Evolutionary conservation across 345 rosid species (phyloP).

Genomic region (Citrus hindsii): DNA sequence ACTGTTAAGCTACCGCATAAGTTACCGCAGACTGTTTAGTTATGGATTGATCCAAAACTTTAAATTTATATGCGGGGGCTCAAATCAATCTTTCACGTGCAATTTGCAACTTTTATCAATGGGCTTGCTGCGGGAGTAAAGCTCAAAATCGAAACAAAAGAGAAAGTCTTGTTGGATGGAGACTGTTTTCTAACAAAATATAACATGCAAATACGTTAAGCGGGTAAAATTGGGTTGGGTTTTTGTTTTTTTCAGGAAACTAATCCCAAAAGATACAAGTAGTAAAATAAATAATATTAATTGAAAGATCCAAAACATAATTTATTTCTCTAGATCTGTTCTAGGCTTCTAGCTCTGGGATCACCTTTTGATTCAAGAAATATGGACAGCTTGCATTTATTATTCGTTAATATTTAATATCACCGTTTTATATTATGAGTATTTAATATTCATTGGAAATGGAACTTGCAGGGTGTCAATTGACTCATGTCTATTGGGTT

Average conservation of each 20-base stretch:
- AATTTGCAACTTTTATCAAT: background rate
- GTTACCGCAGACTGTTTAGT: background rate
- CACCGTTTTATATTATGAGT: background rate
- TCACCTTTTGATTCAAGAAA: background rate
- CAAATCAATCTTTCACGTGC: background rate
- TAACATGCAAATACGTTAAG: too few species aligned
- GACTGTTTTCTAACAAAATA: too few species aligned
- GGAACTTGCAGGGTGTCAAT: conserved; percentile 4
- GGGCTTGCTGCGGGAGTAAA: background rate
- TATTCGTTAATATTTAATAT: background rate
- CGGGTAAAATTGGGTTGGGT: too few species aligned
- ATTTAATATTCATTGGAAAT: background rate
- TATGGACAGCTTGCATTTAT: background rate
- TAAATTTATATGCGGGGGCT: background rate
- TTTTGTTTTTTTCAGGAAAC: too few species aligned
- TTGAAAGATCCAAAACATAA: background rate
- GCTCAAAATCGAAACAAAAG: too few species aligned
- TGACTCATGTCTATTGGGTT: conserved; percentile 6
- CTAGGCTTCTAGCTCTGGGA: background rate
- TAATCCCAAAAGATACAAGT: background rate
- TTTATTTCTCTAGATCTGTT: background rate
- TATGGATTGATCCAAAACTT: too few species aligned
- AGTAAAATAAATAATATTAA: too few species aligned
- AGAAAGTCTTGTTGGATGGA: too few species aligned
- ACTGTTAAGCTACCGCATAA: background rate